Percentiles rank a stretch among this genome's conserved stretches.
phyloP scores from a whole-genome alignment of 352 stramenopile species.

The Globisporangium rhizosaccharum region DNA sequence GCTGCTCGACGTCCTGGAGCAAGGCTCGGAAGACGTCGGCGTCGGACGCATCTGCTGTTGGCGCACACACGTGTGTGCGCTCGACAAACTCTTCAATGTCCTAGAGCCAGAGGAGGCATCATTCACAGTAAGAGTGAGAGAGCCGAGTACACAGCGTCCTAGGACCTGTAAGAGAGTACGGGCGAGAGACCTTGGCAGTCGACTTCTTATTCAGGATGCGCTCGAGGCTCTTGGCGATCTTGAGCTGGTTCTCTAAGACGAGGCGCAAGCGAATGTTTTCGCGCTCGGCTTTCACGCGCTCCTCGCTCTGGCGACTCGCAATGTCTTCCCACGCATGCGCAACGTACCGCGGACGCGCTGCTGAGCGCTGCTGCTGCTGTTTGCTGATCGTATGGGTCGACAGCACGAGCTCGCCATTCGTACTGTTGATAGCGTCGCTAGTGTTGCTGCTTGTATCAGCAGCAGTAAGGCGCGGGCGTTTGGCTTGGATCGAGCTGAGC shows the following conservation, averaged over 20 bases:
- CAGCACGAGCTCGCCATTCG: neutral
- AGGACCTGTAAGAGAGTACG: no score
- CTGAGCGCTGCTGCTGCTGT: neutral
- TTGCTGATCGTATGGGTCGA: neutral
- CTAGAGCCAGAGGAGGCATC: neutral
- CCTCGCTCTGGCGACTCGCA: conserved; percentile 10
- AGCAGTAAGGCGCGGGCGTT: neutral
- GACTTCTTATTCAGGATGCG: conserved; percentile 10
- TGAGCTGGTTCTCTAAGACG: conserved; percentile 56
- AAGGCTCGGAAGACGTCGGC: conserved; percentile 2
- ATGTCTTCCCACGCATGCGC: conserved; percentile 14
- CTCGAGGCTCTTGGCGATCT: conserved; percentile 48
- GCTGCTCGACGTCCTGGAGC: conserved; percentile 6
- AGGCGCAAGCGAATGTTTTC: conserved; percentile 53
- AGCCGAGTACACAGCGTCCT: no score
- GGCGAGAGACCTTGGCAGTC: neutral
- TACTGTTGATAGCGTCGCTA: neutral
- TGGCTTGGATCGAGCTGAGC: neutral
- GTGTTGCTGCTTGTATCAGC: neutral
- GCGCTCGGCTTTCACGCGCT: conserved; percentile 39
- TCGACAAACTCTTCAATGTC: conserved; percentile 7
- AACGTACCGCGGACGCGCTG: neutral
- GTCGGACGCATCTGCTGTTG: neutral
- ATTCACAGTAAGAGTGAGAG: neutral
- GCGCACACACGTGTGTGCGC: neutral